Base-by-base conservation (phyloP, 1,139 yeast genomes). In the Sugiyamaella novakii region DNA sequence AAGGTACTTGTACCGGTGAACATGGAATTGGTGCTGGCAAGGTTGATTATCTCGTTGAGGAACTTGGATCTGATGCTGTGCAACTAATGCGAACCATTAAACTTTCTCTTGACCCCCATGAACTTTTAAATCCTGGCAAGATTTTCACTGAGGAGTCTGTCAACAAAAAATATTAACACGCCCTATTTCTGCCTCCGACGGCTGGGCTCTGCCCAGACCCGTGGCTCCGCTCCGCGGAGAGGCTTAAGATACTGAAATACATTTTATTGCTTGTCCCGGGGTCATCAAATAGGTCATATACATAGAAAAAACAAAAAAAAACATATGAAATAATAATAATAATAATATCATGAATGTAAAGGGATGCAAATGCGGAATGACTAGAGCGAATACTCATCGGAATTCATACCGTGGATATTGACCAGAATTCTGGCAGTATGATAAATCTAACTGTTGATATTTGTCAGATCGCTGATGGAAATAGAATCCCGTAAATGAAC, bases 1-100 rank as follows among this genome's bases (percentile, higher is more conserved):
- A 86, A 31, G 96, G 96, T 7, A 87, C 96, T 0, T 86, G 92
- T 62, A 87, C 95, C 0, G 96, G 96, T 41, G 96, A 87, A 62
- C 96, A 87, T 64, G 96, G 95, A 37, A 80, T 87, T 24, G 96
- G 96, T 0, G 77, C 82, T 49, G 95, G 95, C 50, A 87, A 87
- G 66, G 74, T 91, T 58, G 77, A 76, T 39, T 84, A 73, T 56
- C 68, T 87, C 44, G 65, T 74, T 6, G 79, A 78, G 54, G 96
- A 87, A 63, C 67, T 84, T 21, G 95, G 94, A 1, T 74, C 74
- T 18, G 81, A 75, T 18, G 77, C 92, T 0, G 74, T 87, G 10
- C 80, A 79, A 54, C 63, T 84, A 52, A 87, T 87, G 95, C 77
- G 95, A 61, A 79, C 80, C 53, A 70, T 87, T 51, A 87, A 87